Conservation (phyloP, 805 yeast genomes). For the Candida khao-thaluensis region DNA sequence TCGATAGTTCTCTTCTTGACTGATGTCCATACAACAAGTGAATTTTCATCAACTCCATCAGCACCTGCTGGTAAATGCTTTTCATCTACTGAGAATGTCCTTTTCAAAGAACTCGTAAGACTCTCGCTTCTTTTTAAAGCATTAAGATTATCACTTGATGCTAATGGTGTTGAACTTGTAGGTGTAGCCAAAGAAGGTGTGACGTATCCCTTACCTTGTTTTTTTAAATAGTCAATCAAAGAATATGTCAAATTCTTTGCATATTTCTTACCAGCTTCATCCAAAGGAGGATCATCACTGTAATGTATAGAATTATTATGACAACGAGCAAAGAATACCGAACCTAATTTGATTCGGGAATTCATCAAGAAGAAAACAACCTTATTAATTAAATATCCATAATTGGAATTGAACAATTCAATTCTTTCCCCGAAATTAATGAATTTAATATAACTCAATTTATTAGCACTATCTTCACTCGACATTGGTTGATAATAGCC, state of each 20-base stretch:
- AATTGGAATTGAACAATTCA: conserved; percentile 73
- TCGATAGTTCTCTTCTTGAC: conserved; percentile 81
- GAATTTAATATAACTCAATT: conserved; percentile 74
- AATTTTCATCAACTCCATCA: conserved; percentile 58
- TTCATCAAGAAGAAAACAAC: conserved; percentile 93
- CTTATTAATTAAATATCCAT: conserved; percentile 87
- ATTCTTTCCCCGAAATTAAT: conserved; percentile 88
- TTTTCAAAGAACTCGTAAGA: conserved; percentile 6
- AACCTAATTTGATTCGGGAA: conserved; percentile 79
- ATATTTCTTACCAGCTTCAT: conserved; percentile 68
- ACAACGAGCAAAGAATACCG: conserved; percentile 90
- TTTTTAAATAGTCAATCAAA: conserved; percentile 39
- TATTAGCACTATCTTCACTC: conserved; percentile 35
- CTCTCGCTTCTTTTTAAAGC: not conserved
- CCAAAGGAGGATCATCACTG: conserved; percentile 78
- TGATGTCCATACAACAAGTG: conserved; percentile 92
- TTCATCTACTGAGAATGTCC: conserved; percentile 30
- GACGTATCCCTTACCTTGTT: conserved; percentile 34
- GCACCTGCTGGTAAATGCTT: conserved; percentile 48
- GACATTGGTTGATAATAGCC: conserved; percentile 73
- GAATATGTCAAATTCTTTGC: conserved; percentile 64
- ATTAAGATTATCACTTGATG: conserved; percentile 3
- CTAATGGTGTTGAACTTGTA: not conserved
- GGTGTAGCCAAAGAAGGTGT: conserved; percentile 8
- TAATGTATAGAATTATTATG: conserved; percentile 55